Conservation (phyloP, 331 rosid genomes). For the Erythrophleum ivorense region DNA sequence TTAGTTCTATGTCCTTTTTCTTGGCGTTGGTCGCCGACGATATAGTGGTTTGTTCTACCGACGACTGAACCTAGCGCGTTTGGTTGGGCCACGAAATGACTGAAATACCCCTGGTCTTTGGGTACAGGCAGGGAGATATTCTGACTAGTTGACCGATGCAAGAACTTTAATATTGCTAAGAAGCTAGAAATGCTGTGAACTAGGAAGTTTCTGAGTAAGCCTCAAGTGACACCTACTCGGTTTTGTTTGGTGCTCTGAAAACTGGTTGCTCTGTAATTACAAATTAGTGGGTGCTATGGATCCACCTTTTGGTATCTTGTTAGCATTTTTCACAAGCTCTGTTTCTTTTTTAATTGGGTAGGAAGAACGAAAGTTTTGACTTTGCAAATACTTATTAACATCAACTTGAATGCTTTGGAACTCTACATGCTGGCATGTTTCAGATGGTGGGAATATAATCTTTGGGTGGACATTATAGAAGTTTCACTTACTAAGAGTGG, state of each 20-base stretch:
- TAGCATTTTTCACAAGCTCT: background rate
- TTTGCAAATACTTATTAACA: background rate
- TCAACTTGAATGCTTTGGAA: background rate
- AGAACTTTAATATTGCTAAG: background rate
- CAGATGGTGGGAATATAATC: background rate
- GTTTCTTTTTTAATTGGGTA: background rate
- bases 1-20: background rate
- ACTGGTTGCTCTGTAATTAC: background rate
- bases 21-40: slow-evolving; percentile 31
- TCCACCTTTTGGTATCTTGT: background rate
- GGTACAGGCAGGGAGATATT: slow-evolving; percentile 29
- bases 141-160: slow-evolving; percentile 38
- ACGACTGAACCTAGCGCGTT: slow-evolving; percentile 13
- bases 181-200: background rate
- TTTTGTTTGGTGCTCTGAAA: slow-evolving; percentile 26
- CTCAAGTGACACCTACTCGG: background rate
- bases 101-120: slow-evolving; percentile 43
- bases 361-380: background rate
- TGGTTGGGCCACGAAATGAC: slow-evolving; percentile 43
- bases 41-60: slow-evolving; percentile 35
- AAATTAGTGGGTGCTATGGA: background rate
- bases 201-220: slow-evolving; percentile 23
- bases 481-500: background rate
- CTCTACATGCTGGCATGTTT: background rate
- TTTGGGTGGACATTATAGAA: background rate